A percentile compares a stretch with the other conserved stretches of the same genome.
phyloP scores from a whole-genome alignment of 2,329 filamentous ascomycete genomes.

The Biscogniauxia mediterranea region DNA sequence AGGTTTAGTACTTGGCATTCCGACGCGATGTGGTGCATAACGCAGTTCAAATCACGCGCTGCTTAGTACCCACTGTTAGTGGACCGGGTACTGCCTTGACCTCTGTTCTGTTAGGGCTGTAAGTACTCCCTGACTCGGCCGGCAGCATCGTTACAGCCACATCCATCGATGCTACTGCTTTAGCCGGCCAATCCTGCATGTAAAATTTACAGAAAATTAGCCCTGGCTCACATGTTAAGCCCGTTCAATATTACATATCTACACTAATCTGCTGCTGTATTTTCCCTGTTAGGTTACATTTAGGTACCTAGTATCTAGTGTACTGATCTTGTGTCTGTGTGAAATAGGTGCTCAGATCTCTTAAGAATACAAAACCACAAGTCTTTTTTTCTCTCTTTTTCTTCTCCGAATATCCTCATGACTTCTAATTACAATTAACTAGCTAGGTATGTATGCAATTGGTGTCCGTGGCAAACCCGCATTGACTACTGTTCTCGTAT shows the following conservation, averaged over 20 bases:
- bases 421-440: background rate
- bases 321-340: too few relatives aligned
- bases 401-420: background rate
- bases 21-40: background rate
- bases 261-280: background rate
- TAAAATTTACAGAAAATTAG: background rate
- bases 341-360: background rate
- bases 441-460: too few relatives aligned
- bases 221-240: background rate
- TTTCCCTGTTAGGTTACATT: background rate
- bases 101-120: background rate
- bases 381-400: background rate
- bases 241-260: background rate
- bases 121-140: background rate
- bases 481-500: background rate
- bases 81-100: background rate
- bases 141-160: background rate
- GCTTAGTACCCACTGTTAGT: background rate
- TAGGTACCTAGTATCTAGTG: too few relatives aligned
- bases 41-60: background rate
- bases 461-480: background rate
- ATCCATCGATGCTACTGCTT: background rate
- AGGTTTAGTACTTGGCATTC: background rate
- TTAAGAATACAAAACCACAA: background rate
- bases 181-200: background rate